Conservation (phyloP, 2,329 filamentous ascomycete species). For the Penicillium brasilianum region DNA sequence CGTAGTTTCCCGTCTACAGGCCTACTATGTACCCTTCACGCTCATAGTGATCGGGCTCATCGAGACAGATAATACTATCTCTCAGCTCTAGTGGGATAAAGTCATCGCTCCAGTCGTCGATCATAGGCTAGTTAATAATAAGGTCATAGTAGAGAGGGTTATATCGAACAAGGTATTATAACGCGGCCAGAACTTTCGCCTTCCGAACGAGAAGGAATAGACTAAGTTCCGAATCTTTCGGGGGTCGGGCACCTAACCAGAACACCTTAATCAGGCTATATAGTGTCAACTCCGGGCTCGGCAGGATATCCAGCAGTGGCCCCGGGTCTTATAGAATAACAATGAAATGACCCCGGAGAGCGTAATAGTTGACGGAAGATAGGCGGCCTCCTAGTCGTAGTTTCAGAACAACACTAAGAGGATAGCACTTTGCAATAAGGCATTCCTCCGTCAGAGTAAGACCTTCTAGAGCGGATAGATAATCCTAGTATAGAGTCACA, state of each 20-base stretch:
- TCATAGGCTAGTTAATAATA: background rate
- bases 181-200: background rate
- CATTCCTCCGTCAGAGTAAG: slow-evolving; percentile 9
- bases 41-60: background rate
- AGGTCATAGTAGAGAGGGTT: background rate
- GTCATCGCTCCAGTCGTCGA: background rate
- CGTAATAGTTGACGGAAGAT: slow-evolving; percentile 4
- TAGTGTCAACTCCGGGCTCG: slow-evolving; percentile 5
- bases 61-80: background rate
- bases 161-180: background rate
- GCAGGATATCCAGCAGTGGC: slow-evolving; percentile 18
- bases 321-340: slow-evolving; percentile 17
- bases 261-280: background rate
- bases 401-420: slow-evolving; percentile 2
- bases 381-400: background rate
- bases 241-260: background rate
- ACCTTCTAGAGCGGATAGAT: background rate
- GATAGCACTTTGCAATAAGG: background rate
- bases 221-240: background rate
- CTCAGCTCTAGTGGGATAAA: background rate
- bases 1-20: background rate
- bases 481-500: slow-evolving; percentile 18
- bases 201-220: background rate
- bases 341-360: slow-evolving; percentile 19
- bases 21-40: background rate